These are phyloP conservation scores for Colletotrichum neosansevieriae DNA, from an alignment of 2,329 filamentous ascomycete species.

Conservation along the genomic window DNA sequence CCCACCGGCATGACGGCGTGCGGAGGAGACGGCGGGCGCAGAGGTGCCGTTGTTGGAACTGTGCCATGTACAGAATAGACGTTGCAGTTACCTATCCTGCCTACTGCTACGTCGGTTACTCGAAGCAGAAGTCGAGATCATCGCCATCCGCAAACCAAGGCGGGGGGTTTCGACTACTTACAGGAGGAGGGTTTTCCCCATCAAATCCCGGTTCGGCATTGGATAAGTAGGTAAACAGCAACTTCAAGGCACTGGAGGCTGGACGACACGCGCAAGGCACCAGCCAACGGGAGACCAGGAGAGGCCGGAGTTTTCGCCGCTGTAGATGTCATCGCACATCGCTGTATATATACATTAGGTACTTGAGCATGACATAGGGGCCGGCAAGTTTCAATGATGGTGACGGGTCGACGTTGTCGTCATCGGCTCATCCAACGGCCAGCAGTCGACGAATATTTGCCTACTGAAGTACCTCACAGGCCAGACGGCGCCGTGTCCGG, in stretches of 20 bases:
- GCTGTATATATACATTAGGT: background rate
- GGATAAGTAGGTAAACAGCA: background rate
- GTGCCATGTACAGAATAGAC: background rate
- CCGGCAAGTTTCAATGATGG: background rate
- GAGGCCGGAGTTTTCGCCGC: constrained; percentile 7
- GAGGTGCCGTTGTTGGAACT: background rate
- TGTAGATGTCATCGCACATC: constrained; percentile 9
- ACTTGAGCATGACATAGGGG: background rate
- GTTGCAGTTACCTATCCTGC: background rate
- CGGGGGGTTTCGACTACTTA: background rate
- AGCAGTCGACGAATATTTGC: background rate
- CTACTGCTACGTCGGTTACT: constrained; percentile 1
- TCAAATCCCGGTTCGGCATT: constrained; percentile 5
- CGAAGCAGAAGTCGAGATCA: background rate
- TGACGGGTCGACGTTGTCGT: constrained; percentile 11
- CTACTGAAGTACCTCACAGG: background rate
- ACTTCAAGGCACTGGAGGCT: background rate
- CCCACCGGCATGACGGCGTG: constrained; percentile 5
- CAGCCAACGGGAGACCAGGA: background rate
- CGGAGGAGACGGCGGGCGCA: constrained; percentile 1
- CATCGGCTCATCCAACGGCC: constrained; percentile 1
- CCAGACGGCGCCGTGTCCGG: background rate
- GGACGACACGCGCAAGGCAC: constrained; percentile 1
- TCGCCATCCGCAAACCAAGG: background rate
- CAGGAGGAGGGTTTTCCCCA: background rate